Base-by-base conservation (phyloP, 768 basidiomycete species). In the Collybiopsis luxurians region DNA sequence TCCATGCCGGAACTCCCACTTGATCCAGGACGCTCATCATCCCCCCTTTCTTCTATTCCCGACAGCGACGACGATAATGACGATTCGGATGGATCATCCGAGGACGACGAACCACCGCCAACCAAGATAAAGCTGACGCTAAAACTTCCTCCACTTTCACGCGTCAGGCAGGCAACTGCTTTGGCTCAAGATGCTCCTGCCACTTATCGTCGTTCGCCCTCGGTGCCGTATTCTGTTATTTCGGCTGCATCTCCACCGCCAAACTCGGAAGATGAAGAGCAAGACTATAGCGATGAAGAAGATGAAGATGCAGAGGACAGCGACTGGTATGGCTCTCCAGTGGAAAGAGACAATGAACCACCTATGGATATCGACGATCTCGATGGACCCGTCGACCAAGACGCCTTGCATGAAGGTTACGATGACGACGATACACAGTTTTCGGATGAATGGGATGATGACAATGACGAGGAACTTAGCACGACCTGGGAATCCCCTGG, bases 91-190 rank as follows among this genome's bases (percentile, higher is more conserved):
- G 71, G 72, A 19, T 70, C 70, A 30, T 64, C 67, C 38, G 77
- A 79, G 38, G 68, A 68, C 27, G 74, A 75, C 42, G 60, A 63
- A 51, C 76, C 70, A 28, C 70, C 79, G 6, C 83, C 82, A 0
- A 81, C 83, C 21, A 90, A 89, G 65, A 82, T 89, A 64, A 89
- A 87, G 65, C 77, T 90, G 30, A 86, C 83, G 2, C 74, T 90
- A 26, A 81, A 56, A 63, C 83, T 15, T 67, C 77, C 23, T 73
- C 70, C 57, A 54, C 70, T 3, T 64, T 69, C 59, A n/a, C 51
- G 47, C n/a, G 44, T 55, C 12, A 6, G 44, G n/a, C 42, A 47
- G 19, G 36, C 17, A 27, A 31, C 43, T 19, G 28, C 26, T 19
- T 6, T 43, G n/a, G 40, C n/a, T 17, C 17, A 39, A 17, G 42